phyloP scores from a whole-genome alignment of 164 flowering plant genomes.

The Tinospora cordifolia region DNA sequence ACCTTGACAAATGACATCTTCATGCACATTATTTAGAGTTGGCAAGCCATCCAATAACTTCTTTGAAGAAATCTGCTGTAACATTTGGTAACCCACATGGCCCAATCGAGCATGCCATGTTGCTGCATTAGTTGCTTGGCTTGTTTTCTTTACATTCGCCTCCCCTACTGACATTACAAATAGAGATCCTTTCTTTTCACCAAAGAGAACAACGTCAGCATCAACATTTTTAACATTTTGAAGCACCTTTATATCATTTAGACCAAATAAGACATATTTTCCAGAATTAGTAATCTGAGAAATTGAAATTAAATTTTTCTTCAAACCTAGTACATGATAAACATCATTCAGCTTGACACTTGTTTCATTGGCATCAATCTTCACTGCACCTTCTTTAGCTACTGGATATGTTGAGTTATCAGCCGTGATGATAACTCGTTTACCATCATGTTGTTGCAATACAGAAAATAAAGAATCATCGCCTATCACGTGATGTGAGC shows the following conservation, averaged over 20 bases:
- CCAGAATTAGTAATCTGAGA: conserved; percentile 17
- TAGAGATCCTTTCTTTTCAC: conserved; percentile 10
- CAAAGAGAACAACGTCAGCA: conserved; percentile 10
- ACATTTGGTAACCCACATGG: conserved; percentile 18
- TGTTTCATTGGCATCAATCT: not conserved
- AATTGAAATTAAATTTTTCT: conserved; percentile 13
- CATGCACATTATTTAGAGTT: not conserved
- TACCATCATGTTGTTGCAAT: conserved; percentile 9
- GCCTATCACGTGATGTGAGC: conserved; percentile 17
- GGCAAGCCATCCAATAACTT: conserved; percentile 12
- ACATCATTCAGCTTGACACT: not conserved
- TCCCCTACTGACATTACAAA: conserved; percentile 17
- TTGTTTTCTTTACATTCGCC: conserved; percentile 20
- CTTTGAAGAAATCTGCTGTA: conserved; percentile 20
- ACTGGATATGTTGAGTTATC: conserved; percentile 22
- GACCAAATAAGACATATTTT: conserved; percentile 21
- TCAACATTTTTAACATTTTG: not conserved
- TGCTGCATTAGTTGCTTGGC: conserved; percentile 12
- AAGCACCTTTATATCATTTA: conserved; percentile 20
- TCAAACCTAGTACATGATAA: conserved; percentile 3
- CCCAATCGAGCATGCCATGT: conserved; percentile 26
- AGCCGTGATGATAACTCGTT: conserved; percentile 17
- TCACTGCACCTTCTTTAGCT: conserved; percentile 17
- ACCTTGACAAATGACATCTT: conserved; percentile 19
- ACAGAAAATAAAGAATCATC: conserved; percentile 10